Base-by-base conservation (phyloP, 1,284 basidiomycete species). In the Somion occarium region DNA sequence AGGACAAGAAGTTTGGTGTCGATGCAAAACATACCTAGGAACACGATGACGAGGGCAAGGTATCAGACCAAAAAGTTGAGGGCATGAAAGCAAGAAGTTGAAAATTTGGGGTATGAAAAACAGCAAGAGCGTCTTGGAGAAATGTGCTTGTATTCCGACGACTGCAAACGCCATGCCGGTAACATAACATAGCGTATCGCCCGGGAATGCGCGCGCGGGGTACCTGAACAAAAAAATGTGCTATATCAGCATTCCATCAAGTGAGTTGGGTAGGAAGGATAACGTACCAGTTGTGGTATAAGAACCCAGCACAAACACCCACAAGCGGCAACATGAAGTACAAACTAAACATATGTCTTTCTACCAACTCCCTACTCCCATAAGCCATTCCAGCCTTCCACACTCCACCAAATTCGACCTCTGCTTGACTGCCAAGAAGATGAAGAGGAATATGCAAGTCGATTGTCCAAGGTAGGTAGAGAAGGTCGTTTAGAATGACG, bases 41-140 rank as follows among this genome's bases (percentile, higher is more conserved):
- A 99, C 78, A 25, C 97, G 81, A 70, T 99, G 97, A 41, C 97
- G 75, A 1, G 97, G 97, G 63, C 94, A 98, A 0, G 90, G 88
- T 5, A 99, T 91, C 7, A 99, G 68, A 1, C 91, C 91, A 63
- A 98, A 98, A 1, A 99, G 72, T 66, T 99, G 97, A 2, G 97
- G 97, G 59, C 88, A 92, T 20, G 93, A 97, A 37, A 98, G 76
- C 39, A 98, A 48, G 63, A 99, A 99, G 69, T 99, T 99, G 82
- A 98, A 92, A 56, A 98, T 89, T 66, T 99, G 97, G 3, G 97
- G 97, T 27, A 98, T 76, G 75, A 99, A 99, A 77, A 99, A 98
- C 24, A 99, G 75, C 46, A 98, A 77, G 3, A 99, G 74, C 0
- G 96, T 99, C 72, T 99, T 99, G 50, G 91, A 93, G 68, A 97